These are phyloP conservation scores for Puccinia coronata DNA, from an alignment of 1,284 basidiomycete genomes.

Conservation along the genomic window DNA sequence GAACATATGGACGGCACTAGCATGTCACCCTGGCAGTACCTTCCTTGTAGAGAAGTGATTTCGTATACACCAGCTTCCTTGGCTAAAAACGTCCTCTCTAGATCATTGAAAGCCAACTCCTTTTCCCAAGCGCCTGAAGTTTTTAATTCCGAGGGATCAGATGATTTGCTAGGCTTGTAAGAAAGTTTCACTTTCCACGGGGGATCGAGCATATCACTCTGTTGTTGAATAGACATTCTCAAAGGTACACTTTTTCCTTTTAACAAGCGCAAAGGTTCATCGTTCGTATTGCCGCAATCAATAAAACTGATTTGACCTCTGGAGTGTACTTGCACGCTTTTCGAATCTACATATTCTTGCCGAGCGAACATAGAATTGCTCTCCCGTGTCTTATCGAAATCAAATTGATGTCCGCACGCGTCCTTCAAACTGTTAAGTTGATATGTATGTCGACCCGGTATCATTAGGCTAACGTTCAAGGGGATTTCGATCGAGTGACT, in stretches of 20 bases:
- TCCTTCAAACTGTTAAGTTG: slow-evolving; percentile 26
- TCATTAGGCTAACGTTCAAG: slow-evolving; percentile 33
- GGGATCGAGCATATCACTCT: slow-evolving; percentile 66
- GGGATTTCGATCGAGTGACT: slow-evolving; percentile 34
- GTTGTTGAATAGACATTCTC: slow-evolving; percentile 57
- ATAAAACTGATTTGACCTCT: slow-evolving; percentile 46
- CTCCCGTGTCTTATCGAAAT: slow-evolving; percentile 33
- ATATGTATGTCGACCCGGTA: slow-evolving; percentile 34
- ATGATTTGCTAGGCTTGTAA: slow-evolving; percentile 63
- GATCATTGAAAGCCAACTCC: slow-evolving; percentile 21
- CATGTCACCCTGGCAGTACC: slow-evolving; percentile 75
- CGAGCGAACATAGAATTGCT: not conserved
- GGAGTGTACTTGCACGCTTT: slow-evolving; percentile 40
- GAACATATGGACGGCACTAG: slow-evolving; percentile 66
- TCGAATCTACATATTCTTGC: slow-evolving; percentile 18
- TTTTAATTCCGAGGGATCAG: slow-evolving; percentile 52
- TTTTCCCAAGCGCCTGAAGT: slow-evolving; percentile 6
- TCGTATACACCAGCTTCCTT: slow-evolving; percentile 75
- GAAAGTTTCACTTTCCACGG: slow-evolving; percentile 69
- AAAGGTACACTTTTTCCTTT: slow-evolving; percentile 69
- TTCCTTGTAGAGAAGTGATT: slow-evolving; percentile 72
- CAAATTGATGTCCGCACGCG: slow-evolving; percentile 41
- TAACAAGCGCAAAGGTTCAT: slow-evolving; percentile 72
- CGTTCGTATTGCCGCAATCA: slow-evolving; percentile 55
- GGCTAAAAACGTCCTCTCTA: slow-evolving; percentile 17